phyloP scores from a whole-genome alignment of 805 yeast genomes.

The Monosporozyma aquatica region DNA sequence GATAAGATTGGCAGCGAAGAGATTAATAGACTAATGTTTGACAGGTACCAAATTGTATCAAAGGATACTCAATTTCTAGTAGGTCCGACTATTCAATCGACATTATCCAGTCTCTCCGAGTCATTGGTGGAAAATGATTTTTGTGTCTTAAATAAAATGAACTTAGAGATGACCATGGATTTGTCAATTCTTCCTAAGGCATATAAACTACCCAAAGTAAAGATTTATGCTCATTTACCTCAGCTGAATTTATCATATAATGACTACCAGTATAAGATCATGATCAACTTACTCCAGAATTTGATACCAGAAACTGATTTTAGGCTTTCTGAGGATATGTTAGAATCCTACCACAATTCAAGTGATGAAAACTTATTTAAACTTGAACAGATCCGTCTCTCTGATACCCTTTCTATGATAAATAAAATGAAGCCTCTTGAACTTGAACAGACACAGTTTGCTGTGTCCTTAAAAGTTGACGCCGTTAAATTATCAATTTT shows the following conservation, averaged over 20 bases:
- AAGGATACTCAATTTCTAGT: slow-evolving; percentile 83
- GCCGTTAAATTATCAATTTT: slow-evolving; percentile 50
- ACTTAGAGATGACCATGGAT: slow-evolving; percentile 65
- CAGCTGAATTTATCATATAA: slow-evolving; percentile 60
- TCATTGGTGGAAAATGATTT: slow-evolving; percentile 33
- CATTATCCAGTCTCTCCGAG: slow-evolving; percentile 61
- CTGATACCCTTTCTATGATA: slow-evolving; percentile 18
- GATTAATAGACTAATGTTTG: slow-evolving; percentile 80
- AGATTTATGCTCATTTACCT: slow-evolving; percentile 72
- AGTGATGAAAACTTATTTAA: slow-evolving; percentile 8
- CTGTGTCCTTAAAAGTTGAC: slow-evolving; percentile 62
- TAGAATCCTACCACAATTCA: slow-evolving; percentile 1
- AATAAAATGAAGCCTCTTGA: slow-evolving; percentile 37
- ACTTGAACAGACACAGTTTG: slow-evolving; percentile 55
- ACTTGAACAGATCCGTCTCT: slow-evolving; percentile 22
- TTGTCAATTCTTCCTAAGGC: slow-evolving; percentile 81
- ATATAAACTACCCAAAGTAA: slow-evolving; percentile 58
- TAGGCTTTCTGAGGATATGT: not conserved
- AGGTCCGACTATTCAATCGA: slow-evolving; percentile 71
- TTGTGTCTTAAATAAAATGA: slow-evolving; percentile 65
- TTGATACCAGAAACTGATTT: slow-evolving; percentile 23
- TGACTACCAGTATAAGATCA: slow-evolving; percentile 82
- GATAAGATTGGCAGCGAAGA: slow-evolving; percentile 35
- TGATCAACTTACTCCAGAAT: slow-evolving; percentile 67
- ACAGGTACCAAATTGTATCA: slow-evolving; percentile 64